These are phyloP conservation scores for Diaporthe eres DNA, from an alignment of 2,329 filamentous ascomycete species.

Conservation along the genomic window DNA sequence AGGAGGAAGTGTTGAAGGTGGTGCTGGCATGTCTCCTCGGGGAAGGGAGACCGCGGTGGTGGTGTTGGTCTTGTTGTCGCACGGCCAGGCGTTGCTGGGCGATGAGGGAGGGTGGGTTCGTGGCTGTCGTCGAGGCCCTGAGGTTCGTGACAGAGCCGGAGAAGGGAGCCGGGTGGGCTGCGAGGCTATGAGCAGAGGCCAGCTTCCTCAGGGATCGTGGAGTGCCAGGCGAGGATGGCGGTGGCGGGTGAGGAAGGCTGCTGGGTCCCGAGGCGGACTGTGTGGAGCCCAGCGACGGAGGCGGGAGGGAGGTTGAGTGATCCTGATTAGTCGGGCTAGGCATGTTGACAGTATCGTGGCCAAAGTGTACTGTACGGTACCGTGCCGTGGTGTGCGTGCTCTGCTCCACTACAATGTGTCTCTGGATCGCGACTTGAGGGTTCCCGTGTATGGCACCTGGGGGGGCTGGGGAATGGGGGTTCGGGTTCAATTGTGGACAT, in stretches of 20 bases:
- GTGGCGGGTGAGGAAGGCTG: conserved; percentile 58
- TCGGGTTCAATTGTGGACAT: not conserved
- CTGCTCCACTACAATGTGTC: not conserved
- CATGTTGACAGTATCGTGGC: conserved; percentile 44
- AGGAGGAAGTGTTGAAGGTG: conserved; percentile 59
- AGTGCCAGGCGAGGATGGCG: conserved; percentile 69
- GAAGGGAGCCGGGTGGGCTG: conserved; percentile 22
- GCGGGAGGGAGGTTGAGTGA: conserved; percentile 17
- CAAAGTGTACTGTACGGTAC: conserved; percentile 21
- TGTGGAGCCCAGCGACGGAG: conserved; percentile 38
- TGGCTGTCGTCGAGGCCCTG: conserved; percentile 57
- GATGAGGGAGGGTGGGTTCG: conserved; percentile 68
- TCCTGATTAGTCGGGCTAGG: conserved; percentile 49
- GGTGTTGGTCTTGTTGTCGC: conserved; percentile 60
- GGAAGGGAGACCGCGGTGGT: conserved; percentile 52
- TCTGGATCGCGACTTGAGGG: conserved; percentile 12
- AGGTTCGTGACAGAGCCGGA: conserved; percentile 52
- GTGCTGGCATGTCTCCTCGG: conserved; percentile 52
- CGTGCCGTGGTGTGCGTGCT: conserved; percentile 1
- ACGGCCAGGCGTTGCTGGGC: conserved; percentile 71
- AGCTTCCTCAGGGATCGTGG: conserved; percentile 79
- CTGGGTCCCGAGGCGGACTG: conserved; percentile 31
- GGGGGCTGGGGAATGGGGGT: not conserved
- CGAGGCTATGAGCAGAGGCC: conserved; percentile 80
- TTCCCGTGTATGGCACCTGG: not conserved